Evolutionary conservation across 495 filamentous ascomycete species (phyloP), one percentile per base, ranked within the genome.

Genomic region (Aspergillus olivimuriae): DNA sequence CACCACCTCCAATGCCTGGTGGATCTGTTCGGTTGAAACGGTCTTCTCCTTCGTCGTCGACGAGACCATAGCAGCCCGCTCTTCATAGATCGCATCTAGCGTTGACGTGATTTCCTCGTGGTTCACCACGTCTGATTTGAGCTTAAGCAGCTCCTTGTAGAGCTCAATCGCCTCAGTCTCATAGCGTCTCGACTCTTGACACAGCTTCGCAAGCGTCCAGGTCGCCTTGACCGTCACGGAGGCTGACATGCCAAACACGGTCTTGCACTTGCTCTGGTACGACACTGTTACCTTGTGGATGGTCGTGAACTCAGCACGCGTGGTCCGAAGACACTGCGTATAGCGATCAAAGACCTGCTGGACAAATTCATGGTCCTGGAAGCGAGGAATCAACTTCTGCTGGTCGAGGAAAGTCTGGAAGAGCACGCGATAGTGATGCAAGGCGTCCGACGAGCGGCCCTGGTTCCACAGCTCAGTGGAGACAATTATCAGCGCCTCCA

Each of bases 11-110:
- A 61, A 55, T 4, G 59, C 57, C 28, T 56, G 61, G 28, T 64
- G 53, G 12, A 62, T 43, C 24, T 62, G 63, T 0, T 48, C 19
- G 1, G 56, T 33, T 1, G 65, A 66, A 15, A 58, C 46, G 2
- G 58, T 54, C 41, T 63, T 51, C 0, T 56, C 48, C 43, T 49
- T 48, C 7, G 42, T 39, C 1, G 48, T 56, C 4, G 41, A 45
- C 1, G 44, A 39, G 1, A 58, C 47, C 19, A 51, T 51, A 0
- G 54, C 46, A 14, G 61, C 55, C 47, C 65, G 65, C 41, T 69
- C 63, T 33, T 69, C 65, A 28, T 62, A 66, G 15, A 69, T 61
- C 3, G 60, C 56, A 20, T 69, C 65, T 24, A 69, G 50, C 2
- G 50, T 67, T 1, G 61, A 56, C 2, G 53, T 47, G 19, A 69